A percentile compares a stretch with the other conserved stretches of the same genome.
phyloP scores from a whole-genome alignment of 2,329 filamentous ascomycete genomes.

The Madurella fahalii region DNA sequence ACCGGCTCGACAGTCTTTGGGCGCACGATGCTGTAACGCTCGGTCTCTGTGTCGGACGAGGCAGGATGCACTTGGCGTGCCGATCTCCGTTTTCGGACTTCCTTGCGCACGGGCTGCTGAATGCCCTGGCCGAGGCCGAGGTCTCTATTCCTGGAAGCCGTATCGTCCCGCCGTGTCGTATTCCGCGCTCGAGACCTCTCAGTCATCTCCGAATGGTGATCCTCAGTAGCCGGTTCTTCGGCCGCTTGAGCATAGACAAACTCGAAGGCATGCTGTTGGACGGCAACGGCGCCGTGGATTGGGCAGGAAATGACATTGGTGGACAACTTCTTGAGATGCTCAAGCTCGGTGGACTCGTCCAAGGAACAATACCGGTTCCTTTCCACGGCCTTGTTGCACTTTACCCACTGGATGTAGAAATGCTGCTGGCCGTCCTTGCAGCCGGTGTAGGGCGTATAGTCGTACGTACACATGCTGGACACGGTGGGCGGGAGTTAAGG shows the following conservation, averaged over 20 bases:
- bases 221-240: too few relatives aligned
- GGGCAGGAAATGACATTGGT: slow-evolving; percentile 25
- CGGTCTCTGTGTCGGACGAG: slow-evolving; percentile 11
- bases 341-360: slow-evolving; percentile 18
- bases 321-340: slow-evolving; percentile 22
- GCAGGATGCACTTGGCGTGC: background rate
- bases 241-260: background rate
- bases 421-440: slow-evolving; percentile 23
- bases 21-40: background rate
- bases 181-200: background rate
- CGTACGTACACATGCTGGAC: slow-evolving; percentile 25
- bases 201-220: background rate
- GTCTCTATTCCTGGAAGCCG: slow-evolving; percentile 5
- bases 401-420: slow-evolving; percentile 27
- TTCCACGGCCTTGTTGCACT: slow-evolving; percentile 23
- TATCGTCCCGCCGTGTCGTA: background rate
- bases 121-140: background rate
- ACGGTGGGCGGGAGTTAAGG: background rate
- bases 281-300: slow-evolving; percentile 23
- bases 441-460: slow-evolving; percentile 26
- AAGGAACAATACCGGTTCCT: slow-evolving; percentile 22
- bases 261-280: slow-evolving; percentile 23
- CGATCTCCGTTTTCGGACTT: slow-evolving; percentile 2
- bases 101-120: background rate
- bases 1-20: slow-evolving; percentile 1